Conservation (phyloP, 305 asterid species). For the Withania somnifera region DNA sequence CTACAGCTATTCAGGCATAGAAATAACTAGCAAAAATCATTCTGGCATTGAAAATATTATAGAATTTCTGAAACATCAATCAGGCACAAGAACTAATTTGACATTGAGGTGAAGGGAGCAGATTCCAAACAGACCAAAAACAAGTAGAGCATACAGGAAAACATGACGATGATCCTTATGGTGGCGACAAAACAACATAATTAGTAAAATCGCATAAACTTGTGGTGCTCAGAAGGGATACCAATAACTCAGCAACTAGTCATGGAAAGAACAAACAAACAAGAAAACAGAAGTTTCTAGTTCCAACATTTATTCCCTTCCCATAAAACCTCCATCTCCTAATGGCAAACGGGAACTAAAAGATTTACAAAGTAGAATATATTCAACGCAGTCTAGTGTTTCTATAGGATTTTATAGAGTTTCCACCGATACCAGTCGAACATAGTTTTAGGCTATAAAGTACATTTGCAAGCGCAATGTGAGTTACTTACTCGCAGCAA, state of each 20-base stretch:
- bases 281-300: background rate
- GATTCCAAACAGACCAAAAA: background rate
- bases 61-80: background rate
- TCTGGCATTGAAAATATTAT: background rate
- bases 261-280: background rate
- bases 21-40: background rate
- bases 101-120: background rate
- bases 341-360: background rate
- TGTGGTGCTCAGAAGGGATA: background rate
- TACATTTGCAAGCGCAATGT: background rate
- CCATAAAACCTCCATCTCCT: background rate
- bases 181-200: background rate
- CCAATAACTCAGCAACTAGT: background rate
- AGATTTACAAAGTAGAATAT: background rate
- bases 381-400: background rate
- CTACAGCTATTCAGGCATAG: background rate
- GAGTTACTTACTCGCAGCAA: conserved; percentile 54
- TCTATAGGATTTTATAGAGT: background rate
- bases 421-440: background rate
- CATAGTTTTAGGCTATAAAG: background rate
- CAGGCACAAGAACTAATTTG: background rate
- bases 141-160: background rate
- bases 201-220: background rate
- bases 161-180: background rate
- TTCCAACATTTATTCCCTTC: background rate